Conservation (phyloP, 2,329 filamentous ascomycete species). For the Elsinoe fawcettii region DNA sequence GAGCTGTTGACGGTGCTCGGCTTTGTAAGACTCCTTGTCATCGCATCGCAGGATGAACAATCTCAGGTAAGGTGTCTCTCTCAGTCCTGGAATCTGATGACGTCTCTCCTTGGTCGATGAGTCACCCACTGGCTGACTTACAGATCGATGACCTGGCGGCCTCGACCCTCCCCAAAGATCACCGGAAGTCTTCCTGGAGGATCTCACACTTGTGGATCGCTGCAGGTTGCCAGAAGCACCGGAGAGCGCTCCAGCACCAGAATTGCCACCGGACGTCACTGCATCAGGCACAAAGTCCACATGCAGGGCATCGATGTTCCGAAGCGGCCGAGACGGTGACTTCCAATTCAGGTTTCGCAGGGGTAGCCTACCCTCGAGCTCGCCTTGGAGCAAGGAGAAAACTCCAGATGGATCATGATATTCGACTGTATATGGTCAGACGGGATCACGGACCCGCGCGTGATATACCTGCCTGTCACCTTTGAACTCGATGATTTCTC, state of each 20-base stretch:
- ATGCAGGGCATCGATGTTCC: slow-evolving; percentile 88
- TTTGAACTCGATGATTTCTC: slow-evolving; percentile 39
- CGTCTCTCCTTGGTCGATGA: slow-evolving; percentile 50
- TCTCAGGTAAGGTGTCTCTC: slow-evolving; percentile 89
- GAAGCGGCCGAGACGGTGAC: slow-evolving; percentile 79
- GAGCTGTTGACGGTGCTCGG: slow-evolving; percentile 65
- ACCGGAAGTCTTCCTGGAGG: slow-evolving; percentile 9
- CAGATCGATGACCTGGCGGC: slow-evolving; percentile 1
- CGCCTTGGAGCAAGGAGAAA: slow-evolving; percentile 71
- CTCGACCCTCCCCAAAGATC: slow-evolving; percentile 9
- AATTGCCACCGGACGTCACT: slow-evolving; percentile 18
- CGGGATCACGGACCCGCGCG: slow-evolving; percentile 18
- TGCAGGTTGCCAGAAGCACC: not conserved
- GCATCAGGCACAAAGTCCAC: slow-evolving; percentile 66
- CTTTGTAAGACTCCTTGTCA: slow-evolving; percentile 90
- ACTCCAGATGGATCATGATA: slow-evolving; percentile 90
- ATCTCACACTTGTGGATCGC: slow-evolving; percentile 14
- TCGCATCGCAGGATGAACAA: slow-evolving; percentile 84
- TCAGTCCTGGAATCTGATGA: slow-evolving; percentile 90
- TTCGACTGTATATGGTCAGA: slow-evolving; percentile 58
- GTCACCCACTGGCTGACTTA: slow-evolving; percentile 13
- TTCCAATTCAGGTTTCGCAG: slow-evolving; percentile 95
- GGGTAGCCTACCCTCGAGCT: slow-evolving; percentile 70
- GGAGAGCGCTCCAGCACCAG: not conserved
- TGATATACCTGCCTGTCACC: slow-evolving; percentile 32